Percentiles rank a stretch among this genome's conserved stretches.
These are phyloP conservation scores for Talaromyces sp. DNA, from an alignment of 2,329 filamentous ascomycete genomes.

Conservation along the genomic window DNA sequence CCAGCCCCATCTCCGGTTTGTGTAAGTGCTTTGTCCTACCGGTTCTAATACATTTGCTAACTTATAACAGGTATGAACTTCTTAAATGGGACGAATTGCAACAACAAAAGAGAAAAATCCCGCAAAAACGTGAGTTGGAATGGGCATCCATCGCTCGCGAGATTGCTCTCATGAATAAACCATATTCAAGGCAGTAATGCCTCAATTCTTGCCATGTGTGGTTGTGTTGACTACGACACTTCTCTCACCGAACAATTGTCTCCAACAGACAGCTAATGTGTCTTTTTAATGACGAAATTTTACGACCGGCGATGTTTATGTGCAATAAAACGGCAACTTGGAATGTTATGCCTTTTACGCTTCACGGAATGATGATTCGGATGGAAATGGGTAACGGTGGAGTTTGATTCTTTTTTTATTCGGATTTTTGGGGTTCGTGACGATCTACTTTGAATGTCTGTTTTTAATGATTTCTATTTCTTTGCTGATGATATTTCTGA, in stretches of 20 bases:
- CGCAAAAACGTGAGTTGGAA: slow-evolving; percentile 71
- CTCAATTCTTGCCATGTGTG: neutral
- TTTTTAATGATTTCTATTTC: neutral
- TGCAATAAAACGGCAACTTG: neutral
- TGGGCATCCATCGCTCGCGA: slow-evolving; percentile 85
- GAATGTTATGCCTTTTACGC: neutral
- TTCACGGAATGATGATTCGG: neutral
- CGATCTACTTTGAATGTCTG: neutral
- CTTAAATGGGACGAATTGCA: slow-evolving; percentile 90
- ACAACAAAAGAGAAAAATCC: slow-evolving; percentile 51
- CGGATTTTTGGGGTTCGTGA: neutral
- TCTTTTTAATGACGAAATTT: neutral
- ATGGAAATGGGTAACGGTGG: neutral
- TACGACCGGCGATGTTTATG: neutral
- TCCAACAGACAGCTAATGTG: neutral
- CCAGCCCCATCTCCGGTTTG: slow-evolving; percentile 90
- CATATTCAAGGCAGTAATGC: slow-evolving; percentile 64
- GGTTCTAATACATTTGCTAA: neutral
- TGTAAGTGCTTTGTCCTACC: slow-evolving; percentile 41
- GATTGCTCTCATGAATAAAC: slow-evolving; percentile 92
- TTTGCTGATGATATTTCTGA: neutral
- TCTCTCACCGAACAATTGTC: neutral
- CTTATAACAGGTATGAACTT: slow-evolving; percentile 61
- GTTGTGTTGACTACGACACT: neutral
- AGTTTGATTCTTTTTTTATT: neutral